Percentiles rank a stretch among this genome's conserved stretches.
Conservation (phyloP, 345 rosid genomes). For the Acer saccharum region DNA sequence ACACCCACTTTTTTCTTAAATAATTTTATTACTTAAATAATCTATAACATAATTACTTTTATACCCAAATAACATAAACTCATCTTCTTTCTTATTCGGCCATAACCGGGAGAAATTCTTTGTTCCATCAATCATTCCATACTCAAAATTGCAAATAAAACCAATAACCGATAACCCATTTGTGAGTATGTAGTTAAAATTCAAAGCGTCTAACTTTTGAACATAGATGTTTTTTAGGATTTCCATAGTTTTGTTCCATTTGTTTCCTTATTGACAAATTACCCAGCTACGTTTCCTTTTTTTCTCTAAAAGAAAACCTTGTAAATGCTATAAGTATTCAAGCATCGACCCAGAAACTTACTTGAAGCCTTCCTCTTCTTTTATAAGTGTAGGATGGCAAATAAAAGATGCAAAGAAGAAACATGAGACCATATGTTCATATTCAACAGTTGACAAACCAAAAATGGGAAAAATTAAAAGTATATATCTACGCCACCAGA, state of each 20-base stretch:
- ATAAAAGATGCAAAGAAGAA: conserved; percentile 14
- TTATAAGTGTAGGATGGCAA: conserved; percentile 30
- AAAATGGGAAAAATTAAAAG: background rate
- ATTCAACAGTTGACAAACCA: background rate
- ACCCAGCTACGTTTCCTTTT: too few relatives aligned
- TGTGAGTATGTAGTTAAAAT: background rate
- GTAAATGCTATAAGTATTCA: too few relatives aligned
- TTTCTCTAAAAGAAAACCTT: too few relatives aligned
- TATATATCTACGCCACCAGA: background rate
- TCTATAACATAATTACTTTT: too few relatives aligned
- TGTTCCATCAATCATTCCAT: too few relatives aligned
- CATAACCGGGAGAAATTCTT: too few relatives aligned
- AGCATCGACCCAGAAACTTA: conserved; percentile 26
- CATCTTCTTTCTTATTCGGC: too few relatives aligned
- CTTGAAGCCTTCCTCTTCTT: conserved; percentile 87
- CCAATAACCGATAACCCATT: background rate
- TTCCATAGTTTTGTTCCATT: background rate
- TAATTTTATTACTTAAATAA: too few relatives aligned
- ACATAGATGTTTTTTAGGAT: background rate
- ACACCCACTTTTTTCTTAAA: too few relatives aligned
- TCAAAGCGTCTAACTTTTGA: background rate
- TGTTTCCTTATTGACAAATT: background rate
- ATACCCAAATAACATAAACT: too few relatives aligned
- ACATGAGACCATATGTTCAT: background rate
- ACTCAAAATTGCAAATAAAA: too few relatives aligned